Conservation (phyloP, 2,329 filamentous ascomycete genomes). For the Stagonosporopsis chrysanthemi region DNA sequence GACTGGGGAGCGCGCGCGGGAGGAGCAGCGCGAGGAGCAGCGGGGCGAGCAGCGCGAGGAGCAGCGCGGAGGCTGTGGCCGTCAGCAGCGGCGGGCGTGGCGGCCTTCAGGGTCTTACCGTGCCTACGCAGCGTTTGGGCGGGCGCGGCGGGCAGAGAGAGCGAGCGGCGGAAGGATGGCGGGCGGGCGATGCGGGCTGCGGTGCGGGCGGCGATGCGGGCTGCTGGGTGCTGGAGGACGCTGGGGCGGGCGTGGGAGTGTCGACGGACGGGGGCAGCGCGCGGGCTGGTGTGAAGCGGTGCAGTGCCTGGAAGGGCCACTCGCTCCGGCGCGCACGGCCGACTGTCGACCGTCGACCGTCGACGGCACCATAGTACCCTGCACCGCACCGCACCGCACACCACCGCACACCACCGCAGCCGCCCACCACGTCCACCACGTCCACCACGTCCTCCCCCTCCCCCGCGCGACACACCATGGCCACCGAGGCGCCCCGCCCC, state of each 20-base stretch:
- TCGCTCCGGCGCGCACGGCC: too few relatives aligned
- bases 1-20: neutral
- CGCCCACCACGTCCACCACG: neutral
- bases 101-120: slow-evolving; percentile 38
- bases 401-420: neutral
- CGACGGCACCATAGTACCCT: too few relatives aligned
- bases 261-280: slow-evolving; percentile 7
- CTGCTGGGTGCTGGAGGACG: too few relatives aligned
- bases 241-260: too few relatives aligned
- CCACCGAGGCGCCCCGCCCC: slow-evolving; percentile 32
- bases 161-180: slow-evolving; percentile 30
- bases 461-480: slow-evolving; percentile 30
- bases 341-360: too few relatives aligned
- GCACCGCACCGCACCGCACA: neutral
- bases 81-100: slow-evolving; percentile 11
- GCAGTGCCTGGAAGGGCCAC: slow-evolving; percentile 3
- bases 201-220: neutral
- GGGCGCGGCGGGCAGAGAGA: slow-evolving; percentile 15
- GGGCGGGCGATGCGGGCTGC: slow-evolving; percentile 11
- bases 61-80: too few relatives aligned
- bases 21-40: too few relatives aligned
- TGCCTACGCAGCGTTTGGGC: slow-evolving; percentile 10
- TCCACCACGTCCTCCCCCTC: neutral
- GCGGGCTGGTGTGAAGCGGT: slow-evolving; percentile 7
- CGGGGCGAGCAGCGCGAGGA: too few relatives aligned